Conservation (phyloP, 768 basidiomycete genomes). For the Amanita polypyramis region DNA sequence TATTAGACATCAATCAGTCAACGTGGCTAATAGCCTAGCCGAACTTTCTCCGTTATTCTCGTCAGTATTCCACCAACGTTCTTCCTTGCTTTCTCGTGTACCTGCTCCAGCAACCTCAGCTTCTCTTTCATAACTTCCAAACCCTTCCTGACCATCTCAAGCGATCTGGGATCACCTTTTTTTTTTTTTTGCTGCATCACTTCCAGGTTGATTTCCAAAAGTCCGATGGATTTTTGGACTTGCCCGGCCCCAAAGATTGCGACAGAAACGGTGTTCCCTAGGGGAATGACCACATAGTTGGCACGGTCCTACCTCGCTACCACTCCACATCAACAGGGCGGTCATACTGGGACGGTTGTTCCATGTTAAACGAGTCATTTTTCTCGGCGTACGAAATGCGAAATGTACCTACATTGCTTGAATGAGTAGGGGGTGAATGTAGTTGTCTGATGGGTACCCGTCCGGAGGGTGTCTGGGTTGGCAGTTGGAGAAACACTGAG, state of each 20-base stretch:
- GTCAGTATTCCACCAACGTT: not conserved
- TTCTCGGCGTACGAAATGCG: too few species aligned
- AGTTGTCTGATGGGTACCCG: too few species aligned
- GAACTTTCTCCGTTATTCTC: too few species aligned
- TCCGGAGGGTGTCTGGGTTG: too few species aligned
- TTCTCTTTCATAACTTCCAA: slow-evolving; percentile 2
- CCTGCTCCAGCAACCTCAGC: not conserved
- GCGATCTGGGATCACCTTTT: not conserved
- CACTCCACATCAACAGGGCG: too few species aligned
- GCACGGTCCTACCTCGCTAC: too few species aligned
- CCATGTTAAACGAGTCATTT: too few species aligned
- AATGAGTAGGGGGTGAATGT: too few species aligned
- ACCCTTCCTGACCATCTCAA: not conserved
- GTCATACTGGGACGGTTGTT: too few species aligned
- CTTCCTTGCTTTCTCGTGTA: not conserved
- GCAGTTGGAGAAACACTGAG: slow-evolving; percentile 1
- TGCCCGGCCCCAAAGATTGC: not conserved
- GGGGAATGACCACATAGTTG: not conserved
- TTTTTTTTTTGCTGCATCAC: not conserved
- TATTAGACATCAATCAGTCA: too few species aligned
- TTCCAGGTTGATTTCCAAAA: not conserved
- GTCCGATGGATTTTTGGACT: not conserved
- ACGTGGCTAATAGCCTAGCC: too few species aligned
- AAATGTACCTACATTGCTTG: too few species aligned
- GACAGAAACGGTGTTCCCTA: not conserved